Evolutionary conservation across 768 basidiomycete genomes (phyloP).

Genomic region (Leccinellum rugosiceps): DNA sequence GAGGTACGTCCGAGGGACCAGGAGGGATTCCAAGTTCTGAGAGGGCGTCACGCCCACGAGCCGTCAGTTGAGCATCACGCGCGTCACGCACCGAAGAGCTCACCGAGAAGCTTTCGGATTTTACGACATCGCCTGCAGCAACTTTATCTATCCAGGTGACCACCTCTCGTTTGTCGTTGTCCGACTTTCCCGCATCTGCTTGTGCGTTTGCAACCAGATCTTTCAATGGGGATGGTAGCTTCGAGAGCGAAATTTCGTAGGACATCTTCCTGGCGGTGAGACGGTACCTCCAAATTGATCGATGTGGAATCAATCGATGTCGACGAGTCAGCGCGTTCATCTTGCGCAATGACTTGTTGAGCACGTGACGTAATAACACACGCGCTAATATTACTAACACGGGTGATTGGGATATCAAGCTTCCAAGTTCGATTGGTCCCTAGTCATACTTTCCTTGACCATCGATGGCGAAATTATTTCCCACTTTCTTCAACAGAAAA

Average conservation of each 20-base stretch:
- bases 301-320: too few relatives aligned
- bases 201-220: constrained; percentile 49
- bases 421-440: too few relatives aligned
- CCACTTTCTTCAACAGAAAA: constrained; percentile 71
- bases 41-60: neutral
- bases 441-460: constrained; percentile 34
- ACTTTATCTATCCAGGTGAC: constrained; percentile 69
- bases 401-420: too few relatives aligned
- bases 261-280: constrained; percentile 43
- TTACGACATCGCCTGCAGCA: constrained; percentile 45
- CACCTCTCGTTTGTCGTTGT: constrained; percentile 63
- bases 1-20: constrained; percentile 80
- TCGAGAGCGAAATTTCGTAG: constrained; percentile 47
- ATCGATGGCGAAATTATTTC: constrained; percentile 59
- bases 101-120: constrained; percentile 51
- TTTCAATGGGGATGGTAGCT: constrained; percentile 45
- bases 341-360: neutral
- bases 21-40: constrained; percentile 68
- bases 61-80: neutral
- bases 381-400: too few relatives aligned
- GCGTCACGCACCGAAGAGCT: constrained; percentile 2
- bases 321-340: constrained; percentile 23
- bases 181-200: constrained; percentile 48
- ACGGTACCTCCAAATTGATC: constrained; percentile 9
- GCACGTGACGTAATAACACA: constrained; percentile 31